Evolutionary conservation across 1,284 basidiomycete species (phyloP).

Genomic region (Trametes versicolor): DNA sequence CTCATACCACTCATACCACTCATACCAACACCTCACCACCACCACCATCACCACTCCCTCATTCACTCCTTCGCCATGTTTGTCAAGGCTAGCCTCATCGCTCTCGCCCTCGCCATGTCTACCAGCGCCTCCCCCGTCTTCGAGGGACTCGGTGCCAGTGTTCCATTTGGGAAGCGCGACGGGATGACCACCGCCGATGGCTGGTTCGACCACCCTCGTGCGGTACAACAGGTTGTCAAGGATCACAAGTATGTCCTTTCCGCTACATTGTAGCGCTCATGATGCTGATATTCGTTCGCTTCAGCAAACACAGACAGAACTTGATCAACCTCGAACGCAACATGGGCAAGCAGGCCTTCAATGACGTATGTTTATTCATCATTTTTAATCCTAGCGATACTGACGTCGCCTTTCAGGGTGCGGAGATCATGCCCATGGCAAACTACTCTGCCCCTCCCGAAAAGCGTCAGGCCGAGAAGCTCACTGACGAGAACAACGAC

Average conservation of each 20-base stretch:
- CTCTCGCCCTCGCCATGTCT: constrained; percentile 40
- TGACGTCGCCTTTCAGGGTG: background rate
- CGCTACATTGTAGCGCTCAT: no score
- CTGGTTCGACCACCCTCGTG: constrained; percentile 40
- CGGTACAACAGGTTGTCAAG: constrained; percentile 35
- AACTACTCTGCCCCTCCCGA: background rate
- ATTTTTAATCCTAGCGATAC: background rate
- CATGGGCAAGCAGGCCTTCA: constrained; percentile 31
- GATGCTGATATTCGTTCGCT: background rate
- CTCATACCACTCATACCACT: no score
- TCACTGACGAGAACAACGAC: constrained; percentile 40
- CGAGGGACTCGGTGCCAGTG: constrained; percentile 32
- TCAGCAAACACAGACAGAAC: constrained; percentile 33
- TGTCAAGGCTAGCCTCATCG: constrained; percentile 39
- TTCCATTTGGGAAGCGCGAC: constrained; percentile 38
- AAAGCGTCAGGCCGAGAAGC: constrained; percentile 35
- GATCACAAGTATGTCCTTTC: constrained; percentile 40
- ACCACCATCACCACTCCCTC: background rate
- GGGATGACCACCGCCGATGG: constrained; percentile 39
- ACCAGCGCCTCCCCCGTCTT: constrained; percentile 39
- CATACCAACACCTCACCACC: background rate
- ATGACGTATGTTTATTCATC: constrained; percentile 5
- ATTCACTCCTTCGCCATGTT: constrained; percentile 39
- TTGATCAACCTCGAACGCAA: constrained; percentile 37
- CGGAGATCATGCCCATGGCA: constrained; percentile 1